Conservation (phyloP, 2,329 filamentous ascomycete species). For the Geosmithia flava region DNA sequence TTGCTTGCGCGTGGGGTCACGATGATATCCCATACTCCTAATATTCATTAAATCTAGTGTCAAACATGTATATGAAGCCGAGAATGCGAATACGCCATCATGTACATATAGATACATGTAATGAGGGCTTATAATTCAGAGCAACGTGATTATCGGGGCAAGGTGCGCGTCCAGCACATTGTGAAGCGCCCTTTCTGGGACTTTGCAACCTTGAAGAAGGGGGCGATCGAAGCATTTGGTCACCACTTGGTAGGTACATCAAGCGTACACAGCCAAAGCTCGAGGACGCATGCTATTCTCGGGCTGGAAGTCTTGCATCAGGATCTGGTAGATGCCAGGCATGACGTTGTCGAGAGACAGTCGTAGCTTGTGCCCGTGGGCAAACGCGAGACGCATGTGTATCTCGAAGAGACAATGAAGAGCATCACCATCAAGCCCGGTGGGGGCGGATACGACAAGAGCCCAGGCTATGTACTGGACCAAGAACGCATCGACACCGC, state of each 20-base stretch:
- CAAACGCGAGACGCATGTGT: constrained; percentile 14
- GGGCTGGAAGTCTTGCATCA: constrained; percentile 26
- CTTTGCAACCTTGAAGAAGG: constrained; percentile 16
- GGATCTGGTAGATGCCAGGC: constrained; percentile 18
- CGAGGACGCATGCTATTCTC: constrained; percentile 28
- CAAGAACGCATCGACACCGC: constrained; percentile 24
- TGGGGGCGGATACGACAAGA: constrained; percentile 18
- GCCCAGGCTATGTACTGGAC: constrained; percentile 18
- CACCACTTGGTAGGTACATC: constrained; percentile 21
- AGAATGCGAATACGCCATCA: too few species aligned
- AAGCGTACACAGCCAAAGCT: constrained; percentile 28
- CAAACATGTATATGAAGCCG: too few species aligned
- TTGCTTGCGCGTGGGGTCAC: too few species aligned
- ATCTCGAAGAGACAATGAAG: constrained; percentile 21
- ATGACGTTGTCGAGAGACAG: constrained; percentile 24
- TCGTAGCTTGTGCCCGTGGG: constrained; percentile 30
- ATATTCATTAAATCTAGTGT: too few species aligned
- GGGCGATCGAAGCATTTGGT: constrained; percentile 15
- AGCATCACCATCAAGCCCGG: constrained; percentile 13
- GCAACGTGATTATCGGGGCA: too few species aligned
- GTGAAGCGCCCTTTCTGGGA: constrained; percentile 18
- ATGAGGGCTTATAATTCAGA: too few species aligned
- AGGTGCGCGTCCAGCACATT: constrained; percentile 27
- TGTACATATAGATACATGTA: too few species aligned
- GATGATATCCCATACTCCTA: too few species aligned